These are phyloP conservation scores for Physcomitrellopsis africana DNA, from an alignment of 225 moss, liverwort and hornwort genomes.

Conservation along the genomic window DNA sequence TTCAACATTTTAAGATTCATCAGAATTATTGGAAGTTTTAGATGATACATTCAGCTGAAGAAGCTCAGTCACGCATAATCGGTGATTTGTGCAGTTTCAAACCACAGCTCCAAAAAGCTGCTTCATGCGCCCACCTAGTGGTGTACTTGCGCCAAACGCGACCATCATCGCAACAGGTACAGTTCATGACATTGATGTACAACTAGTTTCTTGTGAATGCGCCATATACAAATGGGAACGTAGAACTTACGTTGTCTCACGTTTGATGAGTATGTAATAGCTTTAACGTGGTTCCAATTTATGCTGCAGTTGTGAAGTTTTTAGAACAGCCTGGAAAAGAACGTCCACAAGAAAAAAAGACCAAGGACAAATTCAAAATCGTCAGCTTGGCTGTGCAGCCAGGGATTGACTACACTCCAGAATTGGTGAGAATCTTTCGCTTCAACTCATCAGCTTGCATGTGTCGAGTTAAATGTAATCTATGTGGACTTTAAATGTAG, in stretches of 20 bases:
- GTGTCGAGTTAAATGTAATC: no score
- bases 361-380: conserved; percentile 94
- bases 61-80: no score
- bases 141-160: conserved; percentile 84
- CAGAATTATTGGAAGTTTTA: no score
- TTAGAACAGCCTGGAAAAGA: conserved; percentile 60
- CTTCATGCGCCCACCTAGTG: conserved; percentile 92
- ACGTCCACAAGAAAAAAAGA: conserved; percentile 77
- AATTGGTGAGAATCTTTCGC: conserved; percentile 56
- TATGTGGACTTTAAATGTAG: no score
- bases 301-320: conserved; percentile 73
- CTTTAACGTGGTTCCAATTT: background rate
- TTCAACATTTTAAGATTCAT: no score
- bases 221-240: no score
- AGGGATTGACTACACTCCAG: conserved; percentile 70
- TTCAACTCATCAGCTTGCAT: no score
- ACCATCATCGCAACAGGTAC: conserved; percentile 87
- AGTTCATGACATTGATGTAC: no score
- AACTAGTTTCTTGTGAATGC: no score
- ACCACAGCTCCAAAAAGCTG: conserved; percentile 90
- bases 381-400: conserved; percentile 78
- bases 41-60: no score
- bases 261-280: background rate
- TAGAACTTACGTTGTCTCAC: no score
- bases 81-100: conserved; percentile 74